Evolutionary conservation across 192 early-diverging fungal genomes (phyloP).

Genomic region (Backusella luteola): DNA sequence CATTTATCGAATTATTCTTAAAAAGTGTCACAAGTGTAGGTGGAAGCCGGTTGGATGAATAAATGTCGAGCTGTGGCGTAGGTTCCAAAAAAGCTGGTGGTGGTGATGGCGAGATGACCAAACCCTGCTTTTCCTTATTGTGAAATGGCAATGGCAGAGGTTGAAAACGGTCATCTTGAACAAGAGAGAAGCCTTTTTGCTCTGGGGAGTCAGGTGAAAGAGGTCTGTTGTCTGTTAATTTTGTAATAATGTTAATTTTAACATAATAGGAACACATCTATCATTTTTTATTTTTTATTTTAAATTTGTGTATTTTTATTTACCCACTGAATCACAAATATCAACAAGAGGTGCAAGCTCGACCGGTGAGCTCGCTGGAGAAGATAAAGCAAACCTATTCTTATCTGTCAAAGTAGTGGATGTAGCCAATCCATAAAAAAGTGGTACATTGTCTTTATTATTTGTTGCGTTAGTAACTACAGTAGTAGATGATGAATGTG

Average conservation of each 20-base stretch:
- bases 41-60: background rate
- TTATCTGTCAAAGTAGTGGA: slow-evolving; percentile 11
- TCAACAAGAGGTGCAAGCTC: slow-evolving; percentile 6
- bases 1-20: background rate
- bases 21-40: background rate
- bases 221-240: slow-evolving; percentile 13
- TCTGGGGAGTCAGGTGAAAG: slow-evolving; percentile 13
- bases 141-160: background rate
- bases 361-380: background rate
- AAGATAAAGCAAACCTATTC: background rate
- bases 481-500: slow-evolving; percentile 20
- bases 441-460: background rate
- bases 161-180: background rate
- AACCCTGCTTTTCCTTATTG: background rate
- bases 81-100: slow-evolving; percentile 13
- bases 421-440: background rate
- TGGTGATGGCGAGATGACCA: slow-evolving; percentile 1
- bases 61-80: background rate
- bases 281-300: background rate
- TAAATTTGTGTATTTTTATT: background rate
- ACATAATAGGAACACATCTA: slow-evolving; percentile 1
- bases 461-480: slow-evolving; percentile 10
- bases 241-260: background rate
- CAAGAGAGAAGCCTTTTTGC: background rate
- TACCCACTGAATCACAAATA: slow-evolving; percentile 8